Base-by-base conservation (phyloP, 2,329 filamentous ascomycete genomes). In the Fusarium staphyleae region DNA sequence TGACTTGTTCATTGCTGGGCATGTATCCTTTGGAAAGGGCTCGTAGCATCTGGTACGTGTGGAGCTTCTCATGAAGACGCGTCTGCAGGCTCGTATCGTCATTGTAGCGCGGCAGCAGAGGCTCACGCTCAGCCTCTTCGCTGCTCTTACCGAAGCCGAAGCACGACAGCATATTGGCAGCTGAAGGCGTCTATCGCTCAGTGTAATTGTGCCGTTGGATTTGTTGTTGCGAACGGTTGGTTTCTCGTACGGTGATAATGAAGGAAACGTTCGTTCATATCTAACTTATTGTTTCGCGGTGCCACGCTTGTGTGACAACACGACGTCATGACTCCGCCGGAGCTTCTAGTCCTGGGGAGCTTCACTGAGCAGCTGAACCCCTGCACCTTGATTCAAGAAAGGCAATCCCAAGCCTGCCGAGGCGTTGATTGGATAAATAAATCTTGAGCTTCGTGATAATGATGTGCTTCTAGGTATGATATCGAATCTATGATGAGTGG, bases 31-130 rank as follows among this genome's bases (percentile, higher is more conserved):
- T 85, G 1, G 84, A 84, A 9, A 97, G 72, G 48, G 93, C 93
- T 46, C 90, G 84, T 22, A 92, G 71, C 88, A 96, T 96, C 78
- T 96, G 91, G 70, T 96, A 97, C 19, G 88, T 88, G 75, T 96
- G 93, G 55, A 98, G 83, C 79, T 96, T 97, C 73, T 93, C 87
- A 69, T 93, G 90, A 52, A 96, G 81, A 66, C 86, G 81, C 40
- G 86, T 81, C 80, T 96, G 90, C 47, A 93, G 77, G 26, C 80
- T 76, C 1, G 93, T 96, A 67, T 95, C 90, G 72, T 96, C 88
- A 66, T 86, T 80, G 79, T 95, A 95, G 66, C 87, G 87, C 52
- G 92, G 90, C 41, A 96, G 85, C 50, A 96, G 81, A 57, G 92
- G 92, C 68, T 92, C 80, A 45, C 85, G 87, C 69, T 93, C 90